Evolutionary conservation across 2,329 filamentous ascomycete genomes (phyloP), one percentile per base, ranked within the genome.

Genomic region (Teratosphaeria gauchensis): DNA sequence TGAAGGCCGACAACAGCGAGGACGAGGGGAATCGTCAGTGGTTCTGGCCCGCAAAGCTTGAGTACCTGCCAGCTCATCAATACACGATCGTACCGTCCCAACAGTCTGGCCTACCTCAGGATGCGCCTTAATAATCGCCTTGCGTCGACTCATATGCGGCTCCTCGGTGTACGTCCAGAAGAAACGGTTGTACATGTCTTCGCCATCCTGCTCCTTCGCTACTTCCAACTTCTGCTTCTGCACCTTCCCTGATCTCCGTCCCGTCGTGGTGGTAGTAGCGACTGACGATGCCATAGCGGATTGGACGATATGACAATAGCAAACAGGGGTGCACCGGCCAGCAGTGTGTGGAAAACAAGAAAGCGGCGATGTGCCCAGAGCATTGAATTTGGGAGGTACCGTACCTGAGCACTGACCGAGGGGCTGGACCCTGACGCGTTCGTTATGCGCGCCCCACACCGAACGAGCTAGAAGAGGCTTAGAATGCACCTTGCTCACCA

Each of bases 131-230:
- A 99, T 97, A 69, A 99, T 99, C 62, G 91, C 90, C 67, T 92
- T 84, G 59, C 94, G 84, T 66, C 94, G 82, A 33, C 92, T 94
- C 66, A 91, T 85, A 76, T 99, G 94, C 62, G 94, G 94, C 76
- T 99, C 94, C 74, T 99, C 94, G 9, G 94, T 96, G 73, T 99
- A 97, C 48, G 94, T 96, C 94, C 95, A 97, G 78, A 95, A 96
- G 81, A 97, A 97, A 14, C 48, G 56, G 53, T 61, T 46, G n/a
- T 59, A 31, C 38, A 31, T 55, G 38, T 62, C 56, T 9, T 57
- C 53, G 11, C 19, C 54, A 19, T 58, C 56, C 21, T 51, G n/a
- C 46, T 19, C 6, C 4, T 12, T 21, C 52, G 53, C 30, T n/a
- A 12, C 56, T 42, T 46, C n/a, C 56, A 56, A 53, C 35, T 57